phyloP scores from a whole-genome alignment of 441 rosid genomes.

The Pelargonium fulgidum region DNA sequence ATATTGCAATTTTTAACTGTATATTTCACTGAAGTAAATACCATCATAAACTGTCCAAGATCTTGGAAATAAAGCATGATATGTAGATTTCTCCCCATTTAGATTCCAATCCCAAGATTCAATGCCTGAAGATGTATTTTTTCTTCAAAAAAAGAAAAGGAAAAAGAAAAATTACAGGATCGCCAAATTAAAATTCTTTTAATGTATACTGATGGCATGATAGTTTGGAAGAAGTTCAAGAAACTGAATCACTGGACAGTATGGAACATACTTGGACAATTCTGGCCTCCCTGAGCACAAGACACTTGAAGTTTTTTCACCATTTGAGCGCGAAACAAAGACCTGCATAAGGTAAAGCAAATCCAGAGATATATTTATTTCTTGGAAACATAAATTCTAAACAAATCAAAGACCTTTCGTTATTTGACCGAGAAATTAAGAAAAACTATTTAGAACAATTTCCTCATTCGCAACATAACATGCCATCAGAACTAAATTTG shows the following conservation, averaged over 20 bases:
- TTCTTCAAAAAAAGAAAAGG: constrained; percentile 11
- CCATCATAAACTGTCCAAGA: constrained; percentile 37
- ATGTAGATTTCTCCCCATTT: constrained; percentile 31
- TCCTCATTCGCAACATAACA: neutral
- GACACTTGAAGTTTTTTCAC: constrained; percentile 28
- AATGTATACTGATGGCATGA: neutral
- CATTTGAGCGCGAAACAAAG: constrained; percentile 32
- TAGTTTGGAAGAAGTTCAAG: neutral
- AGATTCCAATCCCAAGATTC: constrained; percentile 38
- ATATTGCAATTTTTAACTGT: constrained; percentile 4
- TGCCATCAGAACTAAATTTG: neutral
- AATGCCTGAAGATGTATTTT: constrained; percentile 24
- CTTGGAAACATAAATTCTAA: neutral
- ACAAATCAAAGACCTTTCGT: neutral
- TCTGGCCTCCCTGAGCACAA: constrained; percentile 25
- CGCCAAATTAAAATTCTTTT: constrained; percentile 3
- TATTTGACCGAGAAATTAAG: neutral
- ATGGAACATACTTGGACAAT: constrained; percentile 20
- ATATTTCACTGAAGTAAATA: constrained; percentile 16
- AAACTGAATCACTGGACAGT: neutral
- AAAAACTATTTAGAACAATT: neutral
- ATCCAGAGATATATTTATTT: neutral
- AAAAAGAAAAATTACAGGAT: constrained; percentile 6
- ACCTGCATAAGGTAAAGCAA: constrained; percentile 19
- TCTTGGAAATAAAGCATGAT: constrained; percentile 37